Evolutionary conservation across 163 green algal genomes (phyloP), one percentile per base, ranked within the genome.

Genomic region (Scenedesmus sp.): DNA sequence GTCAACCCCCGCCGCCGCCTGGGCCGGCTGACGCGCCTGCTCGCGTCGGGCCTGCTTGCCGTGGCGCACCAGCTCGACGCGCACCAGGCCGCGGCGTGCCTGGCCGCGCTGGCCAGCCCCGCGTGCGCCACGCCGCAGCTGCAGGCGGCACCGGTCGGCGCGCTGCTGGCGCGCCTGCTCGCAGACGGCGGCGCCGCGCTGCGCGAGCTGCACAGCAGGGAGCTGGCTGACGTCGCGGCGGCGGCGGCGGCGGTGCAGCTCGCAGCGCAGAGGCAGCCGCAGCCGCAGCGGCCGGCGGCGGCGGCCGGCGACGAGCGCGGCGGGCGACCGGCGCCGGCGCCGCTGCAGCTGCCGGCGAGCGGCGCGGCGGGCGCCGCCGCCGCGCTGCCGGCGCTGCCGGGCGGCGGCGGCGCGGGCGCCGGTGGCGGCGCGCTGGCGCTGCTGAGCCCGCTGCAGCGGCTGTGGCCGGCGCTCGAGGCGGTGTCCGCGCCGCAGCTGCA

Each of bases 41-140:
- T 76, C 2, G 51, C 50, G n/a, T 65, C 50, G 39, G 67, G 22
- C 28, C 33, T 65, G 2, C 14, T 66, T 0, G 9, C 67, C 24
- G 67, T 76, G 22, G 33, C 26, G 5, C 67, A 65, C 47, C 50
- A 76, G 51, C 33, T 76, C 10, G 67, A 76, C 26, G 2, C n/a
- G 4, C 67, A 76, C 51, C 67, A 76, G n/a, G 56, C 51, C 28
- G 24, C n/a, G 0, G 67, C 51, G 9, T 76, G 67, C 67, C 36
- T 76, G 34, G 6, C 20, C 14, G 67, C 51, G 1, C 51, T 76
- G 0, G 63, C 67, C 17, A 60, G 63, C 42, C 28, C 42, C 18
- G 44, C 17, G 3, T 73, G 63, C 63, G 56, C 22, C 5, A 22
- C 24, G 39, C 34, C 58, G 39, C 39, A 6, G 39, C 31, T 66